Conservation (phyloP, 345 rosid species). For the Rhodamnia rubescens region DNA sequence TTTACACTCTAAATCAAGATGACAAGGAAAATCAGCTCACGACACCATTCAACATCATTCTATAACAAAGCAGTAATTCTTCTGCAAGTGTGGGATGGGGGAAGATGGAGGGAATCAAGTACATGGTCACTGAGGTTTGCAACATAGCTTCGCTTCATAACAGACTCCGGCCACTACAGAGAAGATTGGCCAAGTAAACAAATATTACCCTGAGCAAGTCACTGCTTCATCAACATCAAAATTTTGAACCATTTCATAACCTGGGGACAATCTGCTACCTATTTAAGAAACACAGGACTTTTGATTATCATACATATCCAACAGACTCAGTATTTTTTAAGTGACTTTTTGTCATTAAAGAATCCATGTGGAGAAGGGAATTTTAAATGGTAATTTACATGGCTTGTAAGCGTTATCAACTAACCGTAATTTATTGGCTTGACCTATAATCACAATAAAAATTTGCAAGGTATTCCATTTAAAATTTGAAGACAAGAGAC, state of each 20-base stretch:
- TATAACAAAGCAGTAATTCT: not conserved
- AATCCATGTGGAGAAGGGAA: not conserved
- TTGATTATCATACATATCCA: not conserved
- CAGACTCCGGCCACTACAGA: not conserved
- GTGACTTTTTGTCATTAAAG: not conserved
- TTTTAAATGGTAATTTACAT: not conserved
- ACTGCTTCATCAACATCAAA: not conserved
- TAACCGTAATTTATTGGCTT: not conserved
- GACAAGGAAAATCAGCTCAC: not conserved
- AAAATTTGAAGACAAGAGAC: not conserved
- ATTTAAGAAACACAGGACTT: not conserved
- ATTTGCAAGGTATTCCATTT: not conserved
- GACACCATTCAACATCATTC: not conserved
- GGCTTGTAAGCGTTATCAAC: not conserved
- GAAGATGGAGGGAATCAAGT: not conserved
- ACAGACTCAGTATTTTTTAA: not conserved
- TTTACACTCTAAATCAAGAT: not conserved
- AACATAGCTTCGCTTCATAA: not conserved
- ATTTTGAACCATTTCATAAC: not conserved
- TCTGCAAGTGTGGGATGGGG: not conserved
- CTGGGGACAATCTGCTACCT: not conserved
- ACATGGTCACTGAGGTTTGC: not conserved
- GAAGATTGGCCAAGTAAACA: not conserved
- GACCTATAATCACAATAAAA: not conserved
- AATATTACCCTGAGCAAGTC: not conserved